Evolutionary conservation across 2,329 filamentous ascomycete genomes (phyloP), one percentile per base, ranked within the genome.

Genomic region (Epichloe aotearoae): DNA sequence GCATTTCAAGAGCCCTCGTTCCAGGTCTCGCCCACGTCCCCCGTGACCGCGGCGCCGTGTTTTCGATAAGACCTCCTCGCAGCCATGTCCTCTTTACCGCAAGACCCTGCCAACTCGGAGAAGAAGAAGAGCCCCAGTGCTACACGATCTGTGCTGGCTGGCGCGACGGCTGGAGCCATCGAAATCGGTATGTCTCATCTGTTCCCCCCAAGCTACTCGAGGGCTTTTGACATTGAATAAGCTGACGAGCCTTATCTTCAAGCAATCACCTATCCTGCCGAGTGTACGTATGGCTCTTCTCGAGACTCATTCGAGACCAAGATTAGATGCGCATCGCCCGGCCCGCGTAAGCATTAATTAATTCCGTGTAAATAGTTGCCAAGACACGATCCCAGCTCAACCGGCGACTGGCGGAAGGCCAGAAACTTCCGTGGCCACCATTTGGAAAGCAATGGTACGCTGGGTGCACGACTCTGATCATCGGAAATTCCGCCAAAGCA

Each of bases 361-460:
- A 52, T 40, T 46, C 2, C 14, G 11, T 5, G 42, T 41, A 15
- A 37, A 5, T 63, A 88, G 84, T 97, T 72, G 91, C 91, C 61
- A 97, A 97, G 74, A 97, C 93, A 50, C 78, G 93, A 59, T 87
- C 87, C 51, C 93, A 97, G 69, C 82, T 98, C 62, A 98, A 98
- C 68, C 82, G 84, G 58, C 81, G 83, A 59, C 75, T 97, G 61
- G 75, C 86, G 46, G 83, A 85, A 50, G 84, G 83, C 45, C 75
- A 94, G 73, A 96, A 95, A 73, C 78, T 96, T 33, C 89, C 91
- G 49, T 96, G 88, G 86, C 93, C 93, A 42, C 87, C 88, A 11
- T 97, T 97, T 62, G 93, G 93, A 46, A 75, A 71, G 59, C 88
- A 95, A 68, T 98, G 93, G 93, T 98, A 98, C 68, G 91, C 93